These are phyloP conservation scores for Pseudotulostoma volvatum DNA, from an alignment of 495 filamentous ascomycete species.

Conservation along the genomic window DNA sequence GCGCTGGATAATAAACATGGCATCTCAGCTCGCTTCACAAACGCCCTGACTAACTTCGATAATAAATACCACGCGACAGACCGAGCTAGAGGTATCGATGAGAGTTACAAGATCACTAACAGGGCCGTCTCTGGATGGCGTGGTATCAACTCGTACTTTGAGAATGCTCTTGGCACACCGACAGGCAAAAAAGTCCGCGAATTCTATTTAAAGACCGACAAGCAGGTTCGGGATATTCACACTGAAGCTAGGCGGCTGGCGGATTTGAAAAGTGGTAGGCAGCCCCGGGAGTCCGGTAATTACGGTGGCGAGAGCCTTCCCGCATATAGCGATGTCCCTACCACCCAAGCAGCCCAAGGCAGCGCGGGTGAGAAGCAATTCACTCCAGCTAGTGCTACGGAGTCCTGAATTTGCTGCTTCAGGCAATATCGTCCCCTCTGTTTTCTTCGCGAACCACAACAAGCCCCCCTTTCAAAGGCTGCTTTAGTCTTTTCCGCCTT, in stretches of 20 bases:
- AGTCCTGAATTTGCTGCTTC: no score
- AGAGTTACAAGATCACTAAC: conserved; percentile 54
- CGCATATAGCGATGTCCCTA: no score
- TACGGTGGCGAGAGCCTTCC: no score
- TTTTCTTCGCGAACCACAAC: no score
- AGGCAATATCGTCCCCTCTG: no score
- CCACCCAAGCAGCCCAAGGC: no score
- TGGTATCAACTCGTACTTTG: conserved; percentile 69
- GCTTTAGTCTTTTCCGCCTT: no score
- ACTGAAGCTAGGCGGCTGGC: conserved; percentile 73
- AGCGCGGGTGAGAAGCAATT: no score
- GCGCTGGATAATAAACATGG: conserved; percentile 82
- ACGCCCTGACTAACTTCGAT: conserved; percentile 60
- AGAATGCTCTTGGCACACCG: conserved; percentile 72
- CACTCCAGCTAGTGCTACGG: no score
- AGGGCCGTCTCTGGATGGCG: conserved; percentile 47
- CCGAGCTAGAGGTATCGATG: conserved; percentile 57
- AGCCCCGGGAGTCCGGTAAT: no score
- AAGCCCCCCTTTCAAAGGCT: no score
- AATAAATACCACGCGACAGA: conserved; percentile 64
- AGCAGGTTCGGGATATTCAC: conserved; percentile 87
- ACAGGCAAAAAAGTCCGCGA: conserved; percentile 69
- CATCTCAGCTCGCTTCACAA: conserved; percentile 59
- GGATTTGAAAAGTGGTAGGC: conserved; percentile 62
- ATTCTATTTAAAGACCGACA: conserved; percentile 68